Base-by-base conservation (phyloP, 805 yeast genomes). In the Metschnikowia koreensis region DNA sequence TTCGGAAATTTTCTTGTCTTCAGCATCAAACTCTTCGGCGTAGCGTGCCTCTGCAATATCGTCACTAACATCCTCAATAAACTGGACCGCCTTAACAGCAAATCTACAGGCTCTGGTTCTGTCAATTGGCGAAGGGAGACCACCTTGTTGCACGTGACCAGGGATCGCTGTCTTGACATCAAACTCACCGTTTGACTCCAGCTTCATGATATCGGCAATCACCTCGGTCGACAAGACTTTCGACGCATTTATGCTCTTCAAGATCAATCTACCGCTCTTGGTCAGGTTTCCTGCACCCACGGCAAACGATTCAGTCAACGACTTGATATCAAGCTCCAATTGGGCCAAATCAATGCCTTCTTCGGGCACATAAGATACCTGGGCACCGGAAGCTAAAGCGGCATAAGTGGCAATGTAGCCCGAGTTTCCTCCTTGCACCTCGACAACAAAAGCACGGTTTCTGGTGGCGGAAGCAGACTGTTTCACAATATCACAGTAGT, bases 101-200 rank as follows among this genome's bases (percentile, higher is more conserved):
- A 84, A 81, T 65, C 89, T 80, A 3, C 87, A 81, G 7, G 89
- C 92, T 61, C 83, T 76, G 1, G 87, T 83, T 71, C 96, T 76
- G 67, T 88, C 96, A 66, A 86, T 84, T 33, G 92, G 80, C 0
- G 89, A 80, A 51, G 96, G 94, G 31, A 82, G 71, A 47, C 84
- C 84, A 64, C 96, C 96, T 66, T 88, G 96, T 71, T 88, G 94
- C 33, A 87, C 92, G 65, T 87, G 96, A 22, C 96, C 94, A 26
- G 96, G 96, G 50, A 85, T 77, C 11, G 94, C 94, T 7, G 92
- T 82, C 66, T 85, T 83, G 22, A 89, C 83, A 60, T 87, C 93
- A 59, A 86, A 88, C 60, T 81, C 76, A 34, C 86, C 85, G 17
- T 78, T 71, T 29, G 84, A 80, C 54, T 83, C 83, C 58, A 82